Evolutionary conservation across 345 rosid species (phyloP), one percentile per base, ranked within the genome.

Genomic region (Arabidopsis suecica): DNA sequence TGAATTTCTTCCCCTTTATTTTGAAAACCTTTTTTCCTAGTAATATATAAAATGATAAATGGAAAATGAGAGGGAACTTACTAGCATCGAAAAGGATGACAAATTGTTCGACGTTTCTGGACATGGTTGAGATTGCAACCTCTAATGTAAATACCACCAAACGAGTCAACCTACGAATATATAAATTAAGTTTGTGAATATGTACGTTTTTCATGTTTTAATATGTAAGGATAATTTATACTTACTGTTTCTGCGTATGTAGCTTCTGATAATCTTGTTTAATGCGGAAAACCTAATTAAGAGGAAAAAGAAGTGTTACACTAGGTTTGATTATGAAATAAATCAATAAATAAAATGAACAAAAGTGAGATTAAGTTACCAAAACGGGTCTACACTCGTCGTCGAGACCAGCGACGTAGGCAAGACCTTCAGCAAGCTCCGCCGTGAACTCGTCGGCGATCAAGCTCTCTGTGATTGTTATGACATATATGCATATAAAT

Each of bases 371-470:
- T 18, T n/a, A 47, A 61, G 32, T 74, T 84, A 96, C 99, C 89
- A 87, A 37, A 78, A 96, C 93, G n/a, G 99, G 99, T 71, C 96
- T 88, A 69, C 87, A 87, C 22, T 89, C 94, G 50, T 90, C 96
- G 57, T 96, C 99, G 49, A 89, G 97, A 13, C 99, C 99, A 32
- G 98, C 93, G 5, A 93, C 93, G 32, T 84, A 96, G 48, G 98
- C 98, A 61, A 86, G 71, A 65, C 98, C 99, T 56, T 96, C 98
- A 36, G 91, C 85, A 0, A 96, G 88, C 83, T 93, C 97, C 55
- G 88, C 86, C 23, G 96, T 88, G 89, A 96, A 96, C 87, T 96
- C 99, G 37, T 96, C 99, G n/a, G 99, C 99, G 75, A 93, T 91
- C 81, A 96, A 78, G 61, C 76, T 79, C 5, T 91, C 99, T 96